A percentile compares a stretch with the other conserved stretches of the same genome.
These are phyloP conservation scores for Penicillium ucsense DNA, from an alignment of 495 filamentous ascomycete species.

Conservation along the genomic window DNA sequence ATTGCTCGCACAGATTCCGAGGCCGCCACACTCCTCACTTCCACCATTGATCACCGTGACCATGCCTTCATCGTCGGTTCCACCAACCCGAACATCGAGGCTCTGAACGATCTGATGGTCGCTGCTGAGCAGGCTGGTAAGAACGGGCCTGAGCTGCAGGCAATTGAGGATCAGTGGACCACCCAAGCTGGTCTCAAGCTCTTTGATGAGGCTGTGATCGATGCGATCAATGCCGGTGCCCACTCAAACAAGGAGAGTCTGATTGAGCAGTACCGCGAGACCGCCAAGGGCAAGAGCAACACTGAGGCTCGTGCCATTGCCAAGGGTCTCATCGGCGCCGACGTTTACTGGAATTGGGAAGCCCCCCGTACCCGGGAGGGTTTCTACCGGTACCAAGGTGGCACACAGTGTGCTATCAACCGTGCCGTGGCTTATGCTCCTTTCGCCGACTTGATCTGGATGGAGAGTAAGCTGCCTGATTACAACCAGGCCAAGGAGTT, in stretches of 20 bases:
- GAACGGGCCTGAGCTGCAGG: constrained; percentile 70
- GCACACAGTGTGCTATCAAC: constrained; percentile 86
- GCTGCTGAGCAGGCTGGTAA: constrained; percentile 78
- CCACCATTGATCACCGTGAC: constrained; percentile 89
- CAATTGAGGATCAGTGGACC: constrained; percentile 85
- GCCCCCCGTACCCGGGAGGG: constrained; percentile 83
- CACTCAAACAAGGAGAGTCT: constrained; percentile 59
- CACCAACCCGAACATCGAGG: constrained; percentile 77
- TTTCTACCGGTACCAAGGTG: constrained; percentile 85
- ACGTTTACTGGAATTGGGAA: constrained; percentile 92
- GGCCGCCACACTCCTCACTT: constrained; percentile 93
- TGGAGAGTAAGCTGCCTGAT: constrained; percentile 96
- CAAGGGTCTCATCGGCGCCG: constrained; percentile 66
- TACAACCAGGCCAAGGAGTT: constrained; percentile 90
- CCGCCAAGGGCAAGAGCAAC: constrained; percentile 76
- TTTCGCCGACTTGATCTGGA: constrained; percentile 95
- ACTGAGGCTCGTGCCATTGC: constrained; percentile 74
- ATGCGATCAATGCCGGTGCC: constrained; percentile 60
- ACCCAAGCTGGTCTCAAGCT: constrained; percentile 77
- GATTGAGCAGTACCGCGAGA: constrained; percentile 51
- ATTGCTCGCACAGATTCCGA: constrained; percentile 95
- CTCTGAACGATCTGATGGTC: constrained; percentile 85
- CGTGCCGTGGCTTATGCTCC: constrained; percentile 87
- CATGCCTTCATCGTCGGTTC: constrained; percentile 85
- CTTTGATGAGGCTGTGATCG: constrained; percentile 81